Conservation (phyloP, 306 rosid genomes). For the Rosa rugosa region DNA sequence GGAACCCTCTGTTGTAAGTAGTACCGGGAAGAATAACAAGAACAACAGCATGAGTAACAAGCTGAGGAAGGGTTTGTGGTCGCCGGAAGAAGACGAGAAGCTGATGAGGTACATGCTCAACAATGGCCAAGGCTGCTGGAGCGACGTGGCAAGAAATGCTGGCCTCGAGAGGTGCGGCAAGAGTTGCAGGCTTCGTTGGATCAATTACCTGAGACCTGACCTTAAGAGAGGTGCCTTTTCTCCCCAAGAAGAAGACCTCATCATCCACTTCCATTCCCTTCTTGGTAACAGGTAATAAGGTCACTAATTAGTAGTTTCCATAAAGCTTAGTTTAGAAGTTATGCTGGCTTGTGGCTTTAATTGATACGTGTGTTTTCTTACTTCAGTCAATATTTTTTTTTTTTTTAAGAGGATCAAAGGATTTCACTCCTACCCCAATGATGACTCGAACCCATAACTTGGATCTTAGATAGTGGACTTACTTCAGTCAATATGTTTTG, state of each 20-base stretch:
- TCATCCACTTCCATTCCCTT: constrained; percentile 81
- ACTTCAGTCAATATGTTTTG: background rate
- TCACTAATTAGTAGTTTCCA: background rate
- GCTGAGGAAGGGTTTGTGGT: constrained; percentile 90
- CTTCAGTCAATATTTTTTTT: background rate
- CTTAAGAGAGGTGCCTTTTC: constrained; percentile 90
- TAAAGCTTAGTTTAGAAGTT: background rate
- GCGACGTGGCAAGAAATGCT: constrained; percentile 87
- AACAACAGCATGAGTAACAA: constrained; percentile 24
- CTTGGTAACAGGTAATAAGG: constrained; percentile 80
- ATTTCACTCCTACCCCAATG: no score
- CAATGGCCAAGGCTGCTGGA: constrained; percentile 94
- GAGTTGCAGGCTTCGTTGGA: constrained; percentile 91
- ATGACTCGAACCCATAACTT: no score
- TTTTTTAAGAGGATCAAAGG: no score
- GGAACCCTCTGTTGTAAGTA: constrained; percentile 19
- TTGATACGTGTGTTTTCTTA: background rate
- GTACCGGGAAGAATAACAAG: constrained; percentile 24
- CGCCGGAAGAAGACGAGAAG: constrained; percentile 92
- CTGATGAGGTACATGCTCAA: constrained; percentile 72
- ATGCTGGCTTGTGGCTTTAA: background rate
- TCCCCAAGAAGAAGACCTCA: constrained; percentile 79
- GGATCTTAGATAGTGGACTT: no score
- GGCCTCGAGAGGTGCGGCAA: constrained; percentile 90
- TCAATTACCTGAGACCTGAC: constrained; percentile 91